A percentile compares a stretch with the other conserved stretches of the same genome.
Evolutionary conservation across 495 filamentous ascomycete species (phyloP).

Genomic region (Bathelium albidoporum): DNA sequence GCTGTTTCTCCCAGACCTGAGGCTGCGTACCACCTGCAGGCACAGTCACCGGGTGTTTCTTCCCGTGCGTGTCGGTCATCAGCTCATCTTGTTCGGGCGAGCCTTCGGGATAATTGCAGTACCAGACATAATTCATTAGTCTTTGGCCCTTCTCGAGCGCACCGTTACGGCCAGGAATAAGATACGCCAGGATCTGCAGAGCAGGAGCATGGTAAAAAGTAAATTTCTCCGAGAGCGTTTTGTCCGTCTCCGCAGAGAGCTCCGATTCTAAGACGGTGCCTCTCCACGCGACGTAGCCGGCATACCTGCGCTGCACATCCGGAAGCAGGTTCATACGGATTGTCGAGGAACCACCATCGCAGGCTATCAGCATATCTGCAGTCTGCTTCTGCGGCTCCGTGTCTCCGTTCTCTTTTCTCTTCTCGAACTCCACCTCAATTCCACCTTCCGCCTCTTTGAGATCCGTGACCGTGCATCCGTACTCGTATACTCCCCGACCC

Average conservation of each 20-base stretch:
- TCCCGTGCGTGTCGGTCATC: constrained; percentile 43
- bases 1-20: constrained; percentile 37
- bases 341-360: constrained; percentile 47
- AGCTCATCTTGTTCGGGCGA: constrained; percentile 39
- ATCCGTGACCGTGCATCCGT: constrained; percentile 38
- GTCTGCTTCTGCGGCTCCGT: constrained; percentile 21
- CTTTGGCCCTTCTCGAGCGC: constrained; percentile 37
- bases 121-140: constrained; percentile 50
- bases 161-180: constrained; percentile 43
- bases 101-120: constrained; percentile 41
- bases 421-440: constrained; percentile 35
- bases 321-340: constrained; percentile 39
- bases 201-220: constrained; percentile 38
- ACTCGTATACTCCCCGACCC: constrained; percentile 36
- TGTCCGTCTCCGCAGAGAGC: constrained; percentile 22
- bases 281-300: constrained; percentile 46
- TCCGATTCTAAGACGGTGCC: constrained; percentile 41
- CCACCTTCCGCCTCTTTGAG: constrained; percentile 32
- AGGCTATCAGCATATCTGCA: constrained; percentile 43
- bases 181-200: constrained; percentile 42
- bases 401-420: constrained; percentile 29
- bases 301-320: constrained; percentile 39
- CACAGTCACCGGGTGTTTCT: constrained; percentile 38
- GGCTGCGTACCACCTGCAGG: constrained; percentile 39
- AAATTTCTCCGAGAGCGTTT: constrained; percentile 30